phyloP scores from a whole-genome alignment of 2,329 filamentous ascomycete genomes.

The Trichoderma sp. region DNA sequence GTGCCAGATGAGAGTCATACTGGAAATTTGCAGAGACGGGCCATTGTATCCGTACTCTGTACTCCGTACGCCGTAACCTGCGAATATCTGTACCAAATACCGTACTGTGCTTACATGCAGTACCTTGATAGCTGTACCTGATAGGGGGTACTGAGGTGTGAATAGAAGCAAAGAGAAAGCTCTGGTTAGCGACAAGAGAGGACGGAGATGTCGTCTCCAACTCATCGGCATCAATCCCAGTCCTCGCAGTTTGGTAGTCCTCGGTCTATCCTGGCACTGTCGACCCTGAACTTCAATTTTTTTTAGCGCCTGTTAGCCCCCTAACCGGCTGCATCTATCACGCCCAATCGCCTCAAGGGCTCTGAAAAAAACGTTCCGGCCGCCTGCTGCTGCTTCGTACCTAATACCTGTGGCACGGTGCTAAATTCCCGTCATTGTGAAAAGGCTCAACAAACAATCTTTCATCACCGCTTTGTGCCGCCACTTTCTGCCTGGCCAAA shows the following conservation, averaged over 20 bases:
- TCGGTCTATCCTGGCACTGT: background rate
- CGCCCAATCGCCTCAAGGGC: background rate
- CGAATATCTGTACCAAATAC: background rate
- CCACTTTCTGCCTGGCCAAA: conserved; percentile 1
- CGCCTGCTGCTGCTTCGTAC: background rate
- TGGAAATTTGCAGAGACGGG: background rate
- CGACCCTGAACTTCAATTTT: conserved; percentile 8
- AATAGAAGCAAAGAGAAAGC: background rate
- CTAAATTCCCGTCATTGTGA: background rate
- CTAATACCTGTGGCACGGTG: background rate
- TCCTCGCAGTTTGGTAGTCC: background rate
- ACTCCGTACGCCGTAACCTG: background rate
- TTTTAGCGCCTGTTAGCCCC: conserved; percentile 11
- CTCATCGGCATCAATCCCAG: background rate
- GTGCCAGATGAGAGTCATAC: background rate
- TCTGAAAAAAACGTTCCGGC: background rate
- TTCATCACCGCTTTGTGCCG: conserved; percentile 8
- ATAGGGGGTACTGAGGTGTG: background rate
- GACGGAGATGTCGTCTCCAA: background rate
- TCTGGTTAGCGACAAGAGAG: background rate
- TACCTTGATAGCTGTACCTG: background rate
- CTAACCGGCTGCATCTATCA: conserved; percentile 5
- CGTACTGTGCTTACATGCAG: background rate
- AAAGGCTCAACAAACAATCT: conserved; percentile 1
- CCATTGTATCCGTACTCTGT: background rate